These are phyloP conservation scores for Trametes villosa DNA, from an alignment of 768 basidiomycete genomes.

Conservation along the genomic window DNA sequence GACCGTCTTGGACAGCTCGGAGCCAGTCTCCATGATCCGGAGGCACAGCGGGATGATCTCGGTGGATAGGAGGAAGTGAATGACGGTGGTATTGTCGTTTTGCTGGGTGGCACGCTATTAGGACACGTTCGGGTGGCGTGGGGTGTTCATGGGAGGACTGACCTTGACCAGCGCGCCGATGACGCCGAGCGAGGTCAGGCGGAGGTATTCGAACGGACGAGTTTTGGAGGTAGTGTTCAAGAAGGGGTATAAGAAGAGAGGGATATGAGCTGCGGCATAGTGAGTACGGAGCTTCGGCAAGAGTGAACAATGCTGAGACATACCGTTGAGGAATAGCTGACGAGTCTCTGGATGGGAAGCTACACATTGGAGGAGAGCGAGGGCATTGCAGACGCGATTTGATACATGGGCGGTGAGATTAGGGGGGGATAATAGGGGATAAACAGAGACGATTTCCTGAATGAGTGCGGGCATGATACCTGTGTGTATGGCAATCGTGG, in stretches of 20 bases:
- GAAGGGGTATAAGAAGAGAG: slow-evolving; percentile 94
- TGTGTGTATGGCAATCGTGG: slow-evolving; percentile 34
- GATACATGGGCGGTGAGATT: slow-evolving; percentile 97
- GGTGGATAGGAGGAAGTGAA: slow-evolving; percentile 97
- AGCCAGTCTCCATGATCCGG: slow-evolving; percentile 99
- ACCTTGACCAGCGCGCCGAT: slow-evolving; percentile 99
- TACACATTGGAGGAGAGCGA: slow-evolving; percentile 96
- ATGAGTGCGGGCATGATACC: slow-evolving; percentile 98
- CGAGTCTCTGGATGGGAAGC: slow-evolving; percentile 97
- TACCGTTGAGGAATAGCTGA: slow-evolving; percentile 92
- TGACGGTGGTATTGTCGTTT: slow-evolving; percentile 99
- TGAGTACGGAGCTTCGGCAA: not conserved
- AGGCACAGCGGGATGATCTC: slow-evolving; percentile 99
- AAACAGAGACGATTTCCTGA: slow-evolving; percentile 98
- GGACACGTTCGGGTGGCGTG: too few species aligned
- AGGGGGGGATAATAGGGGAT: slow-evolving; percentile 93
- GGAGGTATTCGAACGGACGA: slow-evolving; percentile 98
- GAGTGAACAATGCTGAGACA: slow-evolving; percentile 28
- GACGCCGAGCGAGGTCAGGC: slow-evolving; percentile 98
- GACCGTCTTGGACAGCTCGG: slow-evolving; percentile 97
- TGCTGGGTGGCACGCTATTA: slow-evolving; percentile 55
- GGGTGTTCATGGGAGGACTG: slow-evolving; percentile 3
- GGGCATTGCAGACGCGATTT: slow-evolving; percentile 98
- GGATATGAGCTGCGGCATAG: slow-evolving; percentile 79
- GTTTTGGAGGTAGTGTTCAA: slow-evolving; percentile 99